Conservation (phyloP, 345 rosid genomes). For the Nephelium lappaceum region DNA sequence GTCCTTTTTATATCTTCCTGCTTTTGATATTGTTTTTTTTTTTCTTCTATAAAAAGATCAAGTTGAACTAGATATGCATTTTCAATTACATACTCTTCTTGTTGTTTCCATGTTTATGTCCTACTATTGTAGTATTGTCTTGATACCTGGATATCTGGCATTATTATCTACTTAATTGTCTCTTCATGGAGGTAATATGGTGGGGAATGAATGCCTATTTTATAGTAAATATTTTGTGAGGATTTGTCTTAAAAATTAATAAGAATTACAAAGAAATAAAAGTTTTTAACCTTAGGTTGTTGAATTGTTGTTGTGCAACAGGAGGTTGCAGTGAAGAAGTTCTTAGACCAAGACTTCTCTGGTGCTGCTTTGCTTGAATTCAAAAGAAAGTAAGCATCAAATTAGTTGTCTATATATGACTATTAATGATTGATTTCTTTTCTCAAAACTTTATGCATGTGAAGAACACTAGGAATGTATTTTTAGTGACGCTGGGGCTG, state of each 20-base stretch:
- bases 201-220: background rate
- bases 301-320: slow-evolving; percentile 41
- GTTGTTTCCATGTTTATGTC: background rate
- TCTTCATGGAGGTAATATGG: slow-evolving; percentile 12
- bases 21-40: background rate
- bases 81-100: background rate
- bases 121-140: background rate
- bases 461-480: background rate
- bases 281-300: slow-evolving; percentile 23
- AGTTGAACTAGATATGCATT: background rate
- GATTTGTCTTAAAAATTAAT: slow-evolving; percentile 15
- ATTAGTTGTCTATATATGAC: slow-evolving; percentile 10
- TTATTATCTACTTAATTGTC: background rate
- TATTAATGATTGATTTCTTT: background rate
- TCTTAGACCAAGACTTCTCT: slow-evolving; percentile 98
- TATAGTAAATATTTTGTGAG: background rate
- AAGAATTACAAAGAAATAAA: no score
- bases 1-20: background rate
- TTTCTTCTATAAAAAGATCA: background rate
- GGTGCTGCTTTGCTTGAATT: slow-evolving; percentile 98
- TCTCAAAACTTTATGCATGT: background rate
- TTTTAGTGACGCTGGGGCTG: background rate
- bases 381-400: slow-evolving; percentile 82
- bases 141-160: background rate
- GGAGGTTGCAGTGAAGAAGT: slow-evolving; percentile 99